A percentile compares a stretch with the other conserved stretches of the same genome.
Evolutionary conservation across 371 early-diverging fungal species (phyloP).

Genomic region (Mucor circinelloides): DNA sequence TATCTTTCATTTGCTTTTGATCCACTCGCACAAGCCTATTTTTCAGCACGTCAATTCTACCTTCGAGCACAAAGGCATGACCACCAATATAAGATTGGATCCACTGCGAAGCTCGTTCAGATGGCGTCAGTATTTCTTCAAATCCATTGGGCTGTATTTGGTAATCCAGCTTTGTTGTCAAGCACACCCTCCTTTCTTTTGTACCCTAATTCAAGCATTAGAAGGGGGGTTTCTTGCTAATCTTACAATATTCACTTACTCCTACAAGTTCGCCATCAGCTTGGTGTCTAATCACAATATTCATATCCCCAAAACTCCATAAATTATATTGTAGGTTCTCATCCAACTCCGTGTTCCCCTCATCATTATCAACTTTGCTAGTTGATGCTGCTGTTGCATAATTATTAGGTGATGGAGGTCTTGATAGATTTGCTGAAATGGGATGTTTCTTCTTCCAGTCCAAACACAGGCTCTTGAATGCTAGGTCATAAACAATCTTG

Average conservation of each 20-base stretch:
- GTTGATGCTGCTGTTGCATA: not conserved
- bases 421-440: not conserved
- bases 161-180: conserved; percentile 26
- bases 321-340: conserved; percentile 27
- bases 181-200: conserved; percentile 2
- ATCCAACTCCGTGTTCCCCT: not conserved
- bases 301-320: conserved; percentile 30
- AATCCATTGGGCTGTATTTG: conserved; percentile 4
- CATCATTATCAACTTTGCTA: not conserved
- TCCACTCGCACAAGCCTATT: conserved; percentile 18
- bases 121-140: conserved; percentile 17
- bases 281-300: conserved; percentile 23
- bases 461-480: conserved; percentile 17
- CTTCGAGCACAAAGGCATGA: conserved; percentile 23
- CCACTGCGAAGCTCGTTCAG: conserved; percentile 25
- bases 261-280: conserved; percentile 17
- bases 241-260: not conserved
- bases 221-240: not conserved
- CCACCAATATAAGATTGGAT: conserved; percentile 29
- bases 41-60: conserved; percentile 21
- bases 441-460: conserved; percentile 18
- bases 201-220: not conserved
- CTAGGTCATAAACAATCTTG: conserved; percentile 6
- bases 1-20: conserved; percentile 25
- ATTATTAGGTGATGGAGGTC: not conserved